Conservation (phyloP, 2,329 filamentous ascomycete genomes). For the Elsinoe batatas region DNA sequence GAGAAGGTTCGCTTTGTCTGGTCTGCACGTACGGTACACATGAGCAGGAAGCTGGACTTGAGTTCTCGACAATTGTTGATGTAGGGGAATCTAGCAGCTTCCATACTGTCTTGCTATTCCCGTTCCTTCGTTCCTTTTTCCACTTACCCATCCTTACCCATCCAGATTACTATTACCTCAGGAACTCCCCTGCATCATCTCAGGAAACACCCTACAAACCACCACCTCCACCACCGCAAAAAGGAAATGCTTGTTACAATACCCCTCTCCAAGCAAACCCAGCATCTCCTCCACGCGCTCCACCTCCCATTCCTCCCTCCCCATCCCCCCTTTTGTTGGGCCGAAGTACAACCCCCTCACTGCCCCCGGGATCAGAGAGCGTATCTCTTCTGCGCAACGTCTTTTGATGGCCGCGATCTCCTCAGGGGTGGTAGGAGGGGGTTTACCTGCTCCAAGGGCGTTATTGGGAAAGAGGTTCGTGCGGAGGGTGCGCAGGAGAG, state of each 20-base stretch:
- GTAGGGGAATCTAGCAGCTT: neutral
- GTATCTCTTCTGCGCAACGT: slow-evolving; percentile 53
- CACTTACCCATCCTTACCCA: neutral
- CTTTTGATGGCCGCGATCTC: slow-evolving; percentile 53
- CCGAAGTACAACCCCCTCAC: slow-evolving; percentile 38
- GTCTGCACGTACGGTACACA: too few relatives aligned
- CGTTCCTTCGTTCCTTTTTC: slow-evolving; percentile 45
- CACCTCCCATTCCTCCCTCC: slow-evolving; percentile 34
- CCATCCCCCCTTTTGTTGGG: slow-evolving; percentile 20
- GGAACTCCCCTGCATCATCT: slow-evolving; percentile 44
- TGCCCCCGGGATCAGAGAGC: slow-evolving; percentile 38
- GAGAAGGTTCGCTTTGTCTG: too few relatives aligned
- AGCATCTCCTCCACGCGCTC: slow-evolving; percentile 46
- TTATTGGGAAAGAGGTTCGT: slow-evolving; percentile 81
- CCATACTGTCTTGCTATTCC: slow-evolving; percentile 21
- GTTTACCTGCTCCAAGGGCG: slow-evolving; percentile 54
- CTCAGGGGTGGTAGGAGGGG: slow-evolving; percentile 51
- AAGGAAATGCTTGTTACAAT: slow-evolving; percentile 87
- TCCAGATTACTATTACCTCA: neutral
- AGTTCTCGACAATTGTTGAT: neutral
- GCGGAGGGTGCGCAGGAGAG: slow-evolving; percentile 57
- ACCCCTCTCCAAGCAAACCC: slow-evolving; percentile 66
- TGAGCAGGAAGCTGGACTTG: neutral
- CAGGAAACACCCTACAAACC: slow-evolving; percentile 73
- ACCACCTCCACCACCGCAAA: slow-evolving; percentile 74